Base-by-base conservation (phyloP, 2,329 filamentous ascomycete genomes). In the Microdochium nivale region DNA sequence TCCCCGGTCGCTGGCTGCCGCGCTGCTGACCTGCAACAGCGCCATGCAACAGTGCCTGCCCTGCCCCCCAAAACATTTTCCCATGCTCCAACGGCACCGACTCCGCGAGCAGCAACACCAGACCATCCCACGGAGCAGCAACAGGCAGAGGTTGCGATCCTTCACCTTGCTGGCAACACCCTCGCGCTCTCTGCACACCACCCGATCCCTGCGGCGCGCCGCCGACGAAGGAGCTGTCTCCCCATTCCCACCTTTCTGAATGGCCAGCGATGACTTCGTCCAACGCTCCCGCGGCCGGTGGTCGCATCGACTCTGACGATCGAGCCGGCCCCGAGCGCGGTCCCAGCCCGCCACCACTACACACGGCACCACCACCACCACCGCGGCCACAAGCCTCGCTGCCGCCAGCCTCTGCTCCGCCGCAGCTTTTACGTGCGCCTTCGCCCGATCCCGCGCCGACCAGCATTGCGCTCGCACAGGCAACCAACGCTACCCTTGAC, bases 251-350 rank as follows among this genome's bases (percentile, higher is more conserved):
- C 40, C 40, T 13, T 44, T 44, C 40, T 44, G 40, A 44, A 44
- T 44, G 66, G 74, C 70, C 68, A 80, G 78, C 77, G 76, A 80
- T 81, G 78, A 79, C 75, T 79, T 81, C 77, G 78, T 78, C 77
- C 64, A 70, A 70, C 66, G 70, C 66, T 66, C 70, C 67, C 67
- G 68, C 64, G 58, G 56, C 62, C 59, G 59, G 59, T 57, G 53
- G 53, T 53, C 54, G 55, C 57, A 44, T 44, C 51, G 52, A 54
- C 52, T 57, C 61, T 56, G 56, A 56, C 57, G 56, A 49, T 53
- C 47, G 37, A 16, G 53, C 47, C 48, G 37, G 10, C 21, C 50
- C 50, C 53, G 47, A 48, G 24, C 23, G 10, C 44, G 25, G 48
- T n/a, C 30, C n/a, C 47, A 32, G 47, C 43, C 14, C 48, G 25